Base-by-base conservation (phyloP, 2,329 filamentous ascomycete genomes). In the Dactylellina parvicollis region DNA sequence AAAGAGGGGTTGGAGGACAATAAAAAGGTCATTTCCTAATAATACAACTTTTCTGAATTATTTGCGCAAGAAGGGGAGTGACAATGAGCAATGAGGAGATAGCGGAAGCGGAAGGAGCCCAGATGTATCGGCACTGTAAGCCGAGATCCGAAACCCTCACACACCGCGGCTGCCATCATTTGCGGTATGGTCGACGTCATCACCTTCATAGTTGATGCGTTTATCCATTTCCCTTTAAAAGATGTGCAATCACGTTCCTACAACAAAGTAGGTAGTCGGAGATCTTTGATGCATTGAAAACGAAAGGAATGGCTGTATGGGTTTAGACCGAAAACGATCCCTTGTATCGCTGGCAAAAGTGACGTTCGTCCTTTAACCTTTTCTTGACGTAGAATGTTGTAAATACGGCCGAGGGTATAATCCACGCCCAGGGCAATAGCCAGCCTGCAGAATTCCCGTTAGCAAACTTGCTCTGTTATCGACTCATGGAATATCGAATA, bases 321-420 rank as follows among this genome's bases (percentile, higher is more conserved):
- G 34, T 30, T 67, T 26, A 72, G 28, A 52, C 67, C 10, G 69
- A 73, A 28, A 73, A 73, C n/a, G 69, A 73, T 4, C 60, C 59
- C 22, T 61, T 73, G 40, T 73, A 30, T 14, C 69, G 69, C 50
- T 73, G 69, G 20, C 52, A 60, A 46, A 62, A 74, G 49, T 74
- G 62, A 22, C 64, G 30, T 32, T 74, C 70, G 32, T 74, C 70
- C 70, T 54, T 74, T 22, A 74, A 59, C 16, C 70, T 56, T 30
- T 64, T 56, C 56, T 74, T 74, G n/a, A 74, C 70, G 42, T 74
- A 74, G n/a, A 62, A 62, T 4, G 62, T 74, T 14, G 70, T 74
- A 32, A 69, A 74, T 26, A 69, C 34, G 10, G 70, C 32, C 14
- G 70, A 62, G 4, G 70, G 70, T 44, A 74, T 62, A 12, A 74